A percentile compares a stretch with the other conserved stretches of the same genome.
Evolutionary conservation across 2,329 filamentous ascomycete genomes (phyloP).

Genomic region (Alternaria ventricosa): DNA sequence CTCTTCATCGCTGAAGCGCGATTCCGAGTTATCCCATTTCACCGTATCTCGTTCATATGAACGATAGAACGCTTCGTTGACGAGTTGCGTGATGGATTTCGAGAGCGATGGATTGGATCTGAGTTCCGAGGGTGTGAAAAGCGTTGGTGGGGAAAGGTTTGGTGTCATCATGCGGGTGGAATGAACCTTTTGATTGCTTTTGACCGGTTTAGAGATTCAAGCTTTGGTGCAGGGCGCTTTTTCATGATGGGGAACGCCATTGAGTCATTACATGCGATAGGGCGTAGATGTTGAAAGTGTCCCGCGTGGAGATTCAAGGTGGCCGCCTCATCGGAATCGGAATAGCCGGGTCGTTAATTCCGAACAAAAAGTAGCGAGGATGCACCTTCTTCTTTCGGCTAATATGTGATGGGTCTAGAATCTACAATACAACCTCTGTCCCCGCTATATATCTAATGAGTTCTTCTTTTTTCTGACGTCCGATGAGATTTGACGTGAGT

Average conservation of each 20-base stretch:
- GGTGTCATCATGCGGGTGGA: conserved; percentile 9
- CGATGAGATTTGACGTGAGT: not conserved
- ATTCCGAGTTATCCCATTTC: conserved; percentile 21
- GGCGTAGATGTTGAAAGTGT: not conserved
- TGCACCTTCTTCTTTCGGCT: not conserved
- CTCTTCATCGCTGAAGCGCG: conserved; percentile 22
- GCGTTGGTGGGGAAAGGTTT: conserved; percentile 13
- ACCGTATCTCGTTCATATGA: conserved; percentile 10
- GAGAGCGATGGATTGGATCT: conserved; percentile 13
- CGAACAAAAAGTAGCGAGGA: not conserved
- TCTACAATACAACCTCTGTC: no score
- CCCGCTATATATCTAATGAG: no score
- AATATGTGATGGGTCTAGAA: not conserved
- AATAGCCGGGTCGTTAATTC: not conserved
- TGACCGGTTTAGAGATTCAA: not conserved
- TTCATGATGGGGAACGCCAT: not conserved
- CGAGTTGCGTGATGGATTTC: conserved; percentile 17
- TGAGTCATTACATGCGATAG: not conserved
- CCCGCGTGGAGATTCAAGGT: not conserved
- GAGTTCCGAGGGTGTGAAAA: conserved; percentile 18
- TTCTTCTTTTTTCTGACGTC: not conserved
- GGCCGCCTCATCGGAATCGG: not conserved
- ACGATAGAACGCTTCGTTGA: conserved; percentile 31
- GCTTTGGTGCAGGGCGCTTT: conserved; percentile 7
- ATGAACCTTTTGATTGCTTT: not conserved